A percentile compares a stretch with the other conserved stretches of the same genome.
Evolutionary conservation across 495 filamentous ascomycete genomes (phyloP).

Genomic region (Rhizodiscina lignyota): DNA sequence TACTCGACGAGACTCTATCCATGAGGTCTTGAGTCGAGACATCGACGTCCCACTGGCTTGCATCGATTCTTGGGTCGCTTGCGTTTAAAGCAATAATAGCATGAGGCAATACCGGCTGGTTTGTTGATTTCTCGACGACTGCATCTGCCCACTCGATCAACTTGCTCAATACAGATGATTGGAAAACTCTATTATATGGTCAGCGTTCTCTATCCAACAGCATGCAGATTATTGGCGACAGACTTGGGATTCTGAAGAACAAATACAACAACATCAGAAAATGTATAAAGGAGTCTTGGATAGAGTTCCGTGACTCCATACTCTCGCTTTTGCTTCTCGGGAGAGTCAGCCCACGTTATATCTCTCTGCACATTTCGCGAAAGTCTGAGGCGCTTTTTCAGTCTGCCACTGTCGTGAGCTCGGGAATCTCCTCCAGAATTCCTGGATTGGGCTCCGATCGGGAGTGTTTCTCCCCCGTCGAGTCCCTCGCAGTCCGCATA

Average conservation of each 20-base stretch:
- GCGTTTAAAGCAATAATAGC: conserved; percentile 37
- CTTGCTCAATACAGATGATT: background rate
- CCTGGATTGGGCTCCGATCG: conserved; percentile 24
- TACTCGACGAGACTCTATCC: conserved; percentile 5
- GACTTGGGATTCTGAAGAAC: conserved; percentile 14
- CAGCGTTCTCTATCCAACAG: no score
- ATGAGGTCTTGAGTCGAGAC: conserved; percentile 28
- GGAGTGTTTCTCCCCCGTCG: conserved; percentile 30
- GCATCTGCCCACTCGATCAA: conserved; percentile 23
- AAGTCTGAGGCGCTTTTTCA: background rate
- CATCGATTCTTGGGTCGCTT: conserved; percentile 27
- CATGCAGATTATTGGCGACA: no score
- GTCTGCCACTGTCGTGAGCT: background rate
- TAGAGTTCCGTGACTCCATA: conserved; percentile 31
- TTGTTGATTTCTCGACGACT: conserved; percentile 33
- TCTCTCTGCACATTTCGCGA: conserved; percentile 26
- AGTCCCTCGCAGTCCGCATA: conserved; percentile 43
- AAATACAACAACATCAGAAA: conserved; percentile 22
- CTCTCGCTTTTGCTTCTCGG: conserved; percentile 23
- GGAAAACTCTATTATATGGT: no score
- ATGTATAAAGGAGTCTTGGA: conserved; percentile 31
- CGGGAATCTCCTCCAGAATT: no score
- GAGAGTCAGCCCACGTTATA: no score
- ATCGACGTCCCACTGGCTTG: conserved; percentile 30
- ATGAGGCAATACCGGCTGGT: conserved; percentile 38